Evolutionary conservation across 148 eudicot species (phyloP), one percentile per base, ranked within the genome.

Genomic region (Heliosperma pusillum): DNA sequence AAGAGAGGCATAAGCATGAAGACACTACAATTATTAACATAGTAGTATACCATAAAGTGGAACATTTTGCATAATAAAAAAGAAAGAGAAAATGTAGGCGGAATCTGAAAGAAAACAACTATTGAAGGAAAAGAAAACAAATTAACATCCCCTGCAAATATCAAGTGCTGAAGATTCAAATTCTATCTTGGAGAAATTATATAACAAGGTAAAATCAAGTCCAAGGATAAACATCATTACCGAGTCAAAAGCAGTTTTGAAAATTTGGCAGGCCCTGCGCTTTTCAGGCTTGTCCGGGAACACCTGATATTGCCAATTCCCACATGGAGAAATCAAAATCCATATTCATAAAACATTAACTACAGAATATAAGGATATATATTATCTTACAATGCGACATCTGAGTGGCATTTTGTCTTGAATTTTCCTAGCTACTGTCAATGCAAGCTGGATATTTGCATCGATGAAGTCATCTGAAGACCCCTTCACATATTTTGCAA

Each of bases 251-350:
- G 98, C 96, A 72, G 96, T 75, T 83, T 82, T 88, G 78, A 91
- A 94, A 79, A 94, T 80, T 70, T 94, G 82, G 9, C 90, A 77
- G 71, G 98, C 98, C 91, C 98, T 87, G 76, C 98, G 96, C 83
- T 87, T 92, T 81, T 94, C 98, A 67, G 98, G 98, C 82, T 88
- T 92, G 78, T 94, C 98, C 22, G 94, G 97, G 74, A 92, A 92
- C 74, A 92, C 97, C 97, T 90, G 83, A 82, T 77, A 77, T 19
- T 50, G 24, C 71, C 76, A 78, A 47, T 47, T 52, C 17, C 36
- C n/a, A 50, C 19, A 40, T 1, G 42, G 69, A 64, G 10, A 42
- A 36, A 27, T 65, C 55, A 82, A 19, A 44, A 29, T 44, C 21
- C 8, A 16, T 27, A 2, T 17, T 44, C 58, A 5, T n/a, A 10